Base-by-base conservation (phyloP, 2,329 filamentous ascomycete species). In the Fusarium nodosum region DNA sequence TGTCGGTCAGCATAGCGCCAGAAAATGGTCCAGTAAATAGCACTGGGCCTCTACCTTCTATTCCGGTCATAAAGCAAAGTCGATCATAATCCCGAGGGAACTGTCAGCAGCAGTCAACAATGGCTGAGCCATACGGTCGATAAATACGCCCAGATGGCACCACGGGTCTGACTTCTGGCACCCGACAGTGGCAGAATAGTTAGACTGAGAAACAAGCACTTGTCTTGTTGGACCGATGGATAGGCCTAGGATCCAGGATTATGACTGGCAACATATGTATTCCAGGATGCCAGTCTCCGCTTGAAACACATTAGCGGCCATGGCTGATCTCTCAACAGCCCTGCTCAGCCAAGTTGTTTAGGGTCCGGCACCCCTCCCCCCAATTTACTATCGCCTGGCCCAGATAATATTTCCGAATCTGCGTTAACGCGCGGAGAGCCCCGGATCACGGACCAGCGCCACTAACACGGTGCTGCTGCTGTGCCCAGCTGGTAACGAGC, bases 361-460 rank as follows among this genome's bases (percentile, higher is more conserved):
- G 79, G 80, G 75, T 79, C 76, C 69, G 76, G 66, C 77, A 76
- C 76, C 77, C 76, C 76, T 71, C 72, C 70, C 65, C 71, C 76
- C 72, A 76, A 77, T 76, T 73, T 77, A 77, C 74, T 80, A 80
- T 78, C 31, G 76, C 76, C 74, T 76, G 74, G 79, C 80, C 80
- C 76, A 82, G 77, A 81, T 80, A 80, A 82, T 83, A 83, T 81
- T 83, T 81, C 82, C 82, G 81, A 83, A 79, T 81, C 77, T 81
- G 81, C 76, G 81, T 80, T 81, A 80, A 79, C 77, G 79, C 77
- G 78, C 79, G 78, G 79, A 80, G 79, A 81, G 79, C 79, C 81
- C 82, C 80, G 79, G 79, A 79, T 75, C 75, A 76, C 76, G 75
- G 74, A 72, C 75, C 70, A 77, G 71, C 74, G 74, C 75, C 77